Base-by-base conservation (phyloP, 352 stramenopile genomes). In the Globisporangium ultimum region DNA sequence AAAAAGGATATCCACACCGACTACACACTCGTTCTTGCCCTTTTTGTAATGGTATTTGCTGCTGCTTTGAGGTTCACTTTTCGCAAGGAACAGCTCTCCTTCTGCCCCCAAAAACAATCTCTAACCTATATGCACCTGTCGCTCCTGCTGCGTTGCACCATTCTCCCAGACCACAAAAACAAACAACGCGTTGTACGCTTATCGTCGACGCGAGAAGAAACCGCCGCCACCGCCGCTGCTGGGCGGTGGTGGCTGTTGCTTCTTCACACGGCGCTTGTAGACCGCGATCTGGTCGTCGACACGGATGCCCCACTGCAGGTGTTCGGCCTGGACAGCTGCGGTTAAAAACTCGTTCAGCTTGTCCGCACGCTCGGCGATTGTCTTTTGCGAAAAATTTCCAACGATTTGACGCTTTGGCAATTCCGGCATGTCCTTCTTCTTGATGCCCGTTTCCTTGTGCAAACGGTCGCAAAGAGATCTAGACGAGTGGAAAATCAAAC, bases 251-350 rank as follows among this genome's bases (percentile, higher is more conserved):
- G 55, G 49, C 53, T 49, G 60, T 76, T 95, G 49, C 50, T 49
- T 63, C 78, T 95, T 95, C 61, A 93, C 87, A 53, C 86, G 84
- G 48, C 84, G 86, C 77, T 95, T 95, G 80, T 95, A 95, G 17
- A 95, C 86, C 34, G 84, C 82, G 48, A 93, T 93, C 57, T 89
- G 80, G 68, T 95, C 84, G 63, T 95, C 86, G 47, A 95, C 83
- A 41, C 82, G 84, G 57, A 95, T 92, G 50, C 86, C 86, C 86
- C 86, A 95, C 65, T 95, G 86, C 57, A 95, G 54, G 58, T 95
- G 84, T 53, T 93, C 86, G 20, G 84, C 84, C 51, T 79, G 74
- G 36, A 91, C 82, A 7, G 86, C 84, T 15, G 84, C 84, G 41
- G 73, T 81, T 47, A 95, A 48, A 53, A 95, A 95, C 41, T 86